phyloP scores from a whole-genome alignment of 352 stramenopile genomes.

The Globisporangium cylindrosporum region DNA sequence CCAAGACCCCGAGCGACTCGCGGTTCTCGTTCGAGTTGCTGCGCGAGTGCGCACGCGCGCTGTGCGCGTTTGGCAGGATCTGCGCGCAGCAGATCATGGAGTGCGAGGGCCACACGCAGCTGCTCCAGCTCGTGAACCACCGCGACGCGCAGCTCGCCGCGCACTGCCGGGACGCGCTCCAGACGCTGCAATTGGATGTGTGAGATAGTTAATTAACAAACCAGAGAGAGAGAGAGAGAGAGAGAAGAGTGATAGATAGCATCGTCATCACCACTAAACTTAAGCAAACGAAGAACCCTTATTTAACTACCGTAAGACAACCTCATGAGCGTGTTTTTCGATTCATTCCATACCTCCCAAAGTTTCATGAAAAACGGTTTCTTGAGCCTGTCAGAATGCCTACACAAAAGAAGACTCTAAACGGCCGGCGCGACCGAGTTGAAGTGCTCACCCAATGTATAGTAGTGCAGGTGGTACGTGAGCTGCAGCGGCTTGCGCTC shows the following conservation, averaged over 20 bases:
- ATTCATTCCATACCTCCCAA: not conserved
- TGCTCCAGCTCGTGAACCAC: conserved; percentile 56
- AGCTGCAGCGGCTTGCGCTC: conserved; percentile 83
- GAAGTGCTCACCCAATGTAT: conserved; percentile 98
- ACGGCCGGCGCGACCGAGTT: conserved; percentile 87
- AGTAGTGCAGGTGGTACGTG: conserved; percentile 97
- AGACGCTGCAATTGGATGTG: conserved; percentile 31
- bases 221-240: not conserved
- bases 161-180: conserved; percentile 46
- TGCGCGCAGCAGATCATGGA: conserved; percentile 31
- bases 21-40: conserved; percentile 70
- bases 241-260: not conserved
- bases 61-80: conserved; percentile 51
- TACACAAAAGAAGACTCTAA: not conserved
- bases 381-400: not conserved
- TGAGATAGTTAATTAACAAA: conserved; percentile 1
- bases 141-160: conserved; percentile 58
- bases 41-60: conserved; percentile 64
- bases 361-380: not conserved
- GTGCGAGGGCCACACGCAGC: conserved; percentile 27
- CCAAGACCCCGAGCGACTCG: conserved; percentile 36
- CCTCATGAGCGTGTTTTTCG: conserved; percentile 1
- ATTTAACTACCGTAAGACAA: conserved; percentile 1
- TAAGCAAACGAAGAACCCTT: conserved; percentile 15
- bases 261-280: conserved; percentile 8